Evolutionary conservation across 805 yeast species (phyloP).

Genomic region (Candida suzukii): DNA sequence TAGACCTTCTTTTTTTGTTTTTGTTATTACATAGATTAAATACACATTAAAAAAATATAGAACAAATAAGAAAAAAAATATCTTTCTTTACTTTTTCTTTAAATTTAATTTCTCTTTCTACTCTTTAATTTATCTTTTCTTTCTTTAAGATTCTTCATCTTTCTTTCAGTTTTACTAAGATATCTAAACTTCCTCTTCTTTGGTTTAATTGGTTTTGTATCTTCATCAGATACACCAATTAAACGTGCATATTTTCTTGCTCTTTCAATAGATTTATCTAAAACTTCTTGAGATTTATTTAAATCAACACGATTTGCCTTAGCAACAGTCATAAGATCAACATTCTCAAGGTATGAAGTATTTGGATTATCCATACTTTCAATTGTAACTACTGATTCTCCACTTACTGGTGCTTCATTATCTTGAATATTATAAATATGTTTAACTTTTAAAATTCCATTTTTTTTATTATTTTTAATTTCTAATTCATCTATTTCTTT

Average conservation of each 20-base stretch:
- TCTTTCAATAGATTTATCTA: conserved; percentile 65
- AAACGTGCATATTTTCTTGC: conserved; percentile 80
- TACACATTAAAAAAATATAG: neutral
- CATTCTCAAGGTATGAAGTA: conserved; percentile 4
- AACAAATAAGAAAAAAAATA: neutral
- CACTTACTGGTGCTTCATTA: conserved; percentile 33
- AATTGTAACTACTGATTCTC: conserved; percentile 44
- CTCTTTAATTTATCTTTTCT: conserved; percentile 28
- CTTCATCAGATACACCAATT: conserved; percentile 44
- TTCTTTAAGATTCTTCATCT: conserved; percentile 38
- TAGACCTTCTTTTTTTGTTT: neutral
- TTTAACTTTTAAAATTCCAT: conserved; percentile 40
- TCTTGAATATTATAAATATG: conserved; percentile 32
- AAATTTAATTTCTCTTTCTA: conserved; percentile 1
- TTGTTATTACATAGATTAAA: neutral
- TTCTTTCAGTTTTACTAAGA: conserved; percentile 75
- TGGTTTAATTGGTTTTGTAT: conserved; percentile 21
- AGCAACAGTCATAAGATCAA: conserved; percentile 35
- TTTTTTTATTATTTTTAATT: conserved; percentile 10
- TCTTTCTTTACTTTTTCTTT: neutral
- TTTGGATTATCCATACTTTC: conserved; percentile 48
- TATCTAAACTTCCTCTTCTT: conserved; percentile 84
- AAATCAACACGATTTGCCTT: conserved; percentile 67
- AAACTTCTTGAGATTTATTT: conserved; percentile 56
- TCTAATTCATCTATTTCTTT: conserved; percentile 9